Evolutionary conservation across 2,329 filamentous ascomycete species (phyloP).

Genomic region (Scedosporium boydii): DNA sequence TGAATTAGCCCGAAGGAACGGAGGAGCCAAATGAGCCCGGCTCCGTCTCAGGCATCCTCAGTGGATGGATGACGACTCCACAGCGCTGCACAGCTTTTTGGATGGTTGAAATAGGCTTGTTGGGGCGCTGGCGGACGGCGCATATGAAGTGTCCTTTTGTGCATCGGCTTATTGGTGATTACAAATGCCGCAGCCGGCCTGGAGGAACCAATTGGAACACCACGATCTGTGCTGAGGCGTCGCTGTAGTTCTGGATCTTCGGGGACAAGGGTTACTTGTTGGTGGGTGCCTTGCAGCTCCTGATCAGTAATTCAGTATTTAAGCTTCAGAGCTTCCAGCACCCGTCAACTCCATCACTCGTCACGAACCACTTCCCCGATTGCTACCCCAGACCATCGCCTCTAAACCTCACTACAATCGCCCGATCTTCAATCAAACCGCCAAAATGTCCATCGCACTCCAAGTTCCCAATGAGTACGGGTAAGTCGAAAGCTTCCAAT

Average conservation of each 20-base stretch:
- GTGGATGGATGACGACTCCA: no score
- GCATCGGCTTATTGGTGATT: background rate
- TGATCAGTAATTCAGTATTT: background rate
- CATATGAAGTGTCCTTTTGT: background rate
- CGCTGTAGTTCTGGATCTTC: no score
- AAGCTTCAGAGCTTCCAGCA: background rate
- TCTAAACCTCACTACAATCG: background rate
- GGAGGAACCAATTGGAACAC: no score
- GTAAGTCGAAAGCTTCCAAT: slow-evolving; percentile 24
- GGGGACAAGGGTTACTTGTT: background rate
- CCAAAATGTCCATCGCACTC: slow-evolving; percentile 33
- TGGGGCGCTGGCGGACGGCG: no score
- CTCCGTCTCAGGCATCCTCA: no score
- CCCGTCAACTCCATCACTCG: background rate
- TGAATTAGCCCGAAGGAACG: background rate
- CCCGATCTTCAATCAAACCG: background rate
- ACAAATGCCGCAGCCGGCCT: background rate
- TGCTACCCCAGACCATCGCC: background rate
- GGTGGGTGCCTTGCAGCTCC: background rate
- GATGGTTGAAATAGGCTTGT: background rate
- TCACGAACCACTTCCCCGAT: background rate
- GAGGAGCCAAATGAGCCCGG: no score
- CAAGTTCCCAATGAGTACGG: slow-evolving; percentile 39
- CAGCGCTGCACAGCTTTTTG: background rate
- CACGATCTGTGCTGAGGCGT: no score